Evolutionary conservation across 441 rosid genomes (phyloP).

Genomic region (Aquilaria agallochum): DNA sequence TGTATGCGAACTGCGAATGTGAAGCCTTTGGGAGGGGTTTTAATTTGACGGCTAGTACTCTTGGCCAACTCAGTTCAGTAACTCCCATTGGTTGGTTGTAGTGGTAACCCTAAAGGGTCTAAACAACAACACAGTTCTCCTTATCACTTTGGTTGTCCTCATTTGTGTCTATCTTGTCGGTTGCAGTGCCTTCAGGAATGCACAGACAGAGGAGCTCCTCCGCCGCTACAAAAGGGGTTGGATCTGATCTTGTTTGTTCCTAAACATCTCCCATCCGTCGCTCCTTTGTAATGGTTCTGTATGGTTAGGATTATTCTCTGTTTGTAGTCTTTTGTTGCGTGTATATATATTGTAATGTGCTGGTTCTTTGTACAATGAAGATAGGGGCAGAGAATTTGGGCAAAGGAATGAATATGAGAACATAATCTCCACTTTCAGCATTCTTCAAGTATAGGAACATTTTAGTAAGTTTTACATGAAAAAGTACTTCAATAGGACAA

Average conservation of each 20-base stretch:
- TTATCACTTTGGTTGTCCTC: constrained; percentile 67
- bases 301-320: too few relatives aligned
- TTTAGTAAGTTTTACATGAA: neutral
- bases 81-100: too few relatives aligned
- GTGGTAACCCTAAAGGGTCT: too few relatives aligned
- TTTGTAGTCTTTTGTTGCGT: neutral
- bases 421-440: constrained; percentile 13
- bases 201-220: constrained; percentile 80
- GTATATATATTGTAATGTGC: constrained; percentile 9
- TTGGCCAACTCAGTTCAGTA: too few relatives aligned
- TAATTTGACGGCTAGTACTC: too few relatives aligned
- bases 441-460: constrained; percentile 14
- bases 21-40: too few relatives aligned
- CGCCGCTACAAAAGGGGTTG: constrained; percentile 63
- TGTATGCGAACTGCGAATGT: too few relatives aligned
- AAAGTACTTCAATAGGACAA: neutral
- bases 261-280: constrained; percentile 7
- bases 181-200: constrained; percentile 87
- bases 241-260: constrained; percentile 18
- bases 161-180: constrained; percentile 82
- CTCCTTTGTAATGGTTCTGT: too few relatives aligned
- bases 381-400: neutral
- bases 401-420: constrained; percentile 2
- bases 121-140: constrained; percentile 68
- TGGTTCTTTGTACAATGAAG: constrained; percentile 7